Conservation (phyloP, 1,139 yeast genomes). For the Wickerhamomyces sp. region DNA sequence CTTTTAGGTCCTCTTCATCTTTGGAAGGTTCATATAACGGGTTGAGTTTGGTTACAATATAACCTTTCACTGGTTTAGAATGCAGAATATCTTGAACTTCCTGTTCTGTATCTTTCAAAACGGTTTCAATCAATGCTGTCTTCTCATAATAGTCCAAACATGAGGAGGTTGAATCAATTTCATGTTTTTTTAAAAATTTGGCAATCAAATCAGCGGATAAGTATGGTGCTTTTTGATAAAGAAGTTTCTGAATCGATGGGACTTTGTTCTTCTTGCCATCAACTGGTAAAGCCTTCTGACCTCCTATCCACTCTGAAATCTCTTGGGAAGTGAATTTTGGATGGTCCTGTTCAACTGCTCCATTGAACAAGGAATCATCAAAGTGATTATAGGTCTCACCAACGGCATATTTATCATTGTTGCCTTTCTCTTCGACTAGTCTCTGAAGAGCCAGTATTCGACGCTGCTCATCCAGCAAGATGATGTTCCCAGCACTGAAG, state of each 20-base stretch:
- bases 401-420: constrained; percentile 59
- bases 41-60: constrained; percentile 61
- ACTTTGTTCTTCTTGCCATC: constrained; percentile 39
- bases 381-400: constrained; percentile 66
- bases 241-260: constrained; percentile 62
- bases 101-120: constrained; percentile 47
- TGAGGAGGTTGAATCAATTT: constrained; percentile 39
- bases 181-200: constrained; percentile 43
- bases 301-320: constrained; percentile 46
- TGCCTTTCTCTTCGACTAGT: constrained; percentile 68
- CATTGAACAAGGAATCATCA: constrained; percentile 44
- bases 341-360: constrained; percentile 14
- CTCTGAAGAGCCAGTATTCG: constrained; percentile 74
- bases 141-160: constrained; percentile 34
- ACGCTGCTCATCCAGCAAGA: constrained; percentile 64
- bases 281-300: constrained; percentile 32
- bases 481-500: constrained; percentile 90
- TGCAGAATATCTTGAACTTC: constrained; percentile 30
- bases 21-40: constrained; percentile 38
- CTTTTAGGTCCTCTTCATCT: constrained; percentile 39
- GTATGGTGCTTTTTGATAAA: constrained; percentile 67
- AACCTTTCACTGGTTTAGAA: constrained; percentile 46
- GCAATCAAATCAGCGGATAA: constrained; percentile 76
- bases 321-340: constrained; percentile 21
- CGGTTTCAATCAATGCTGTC: constrained; percentile 30